These are phyloP conservation scores for Lepiota brunneoincarnata DNA, from an alignment of 768 basidiomycete species.

Conservation along the genomic window DNA sequence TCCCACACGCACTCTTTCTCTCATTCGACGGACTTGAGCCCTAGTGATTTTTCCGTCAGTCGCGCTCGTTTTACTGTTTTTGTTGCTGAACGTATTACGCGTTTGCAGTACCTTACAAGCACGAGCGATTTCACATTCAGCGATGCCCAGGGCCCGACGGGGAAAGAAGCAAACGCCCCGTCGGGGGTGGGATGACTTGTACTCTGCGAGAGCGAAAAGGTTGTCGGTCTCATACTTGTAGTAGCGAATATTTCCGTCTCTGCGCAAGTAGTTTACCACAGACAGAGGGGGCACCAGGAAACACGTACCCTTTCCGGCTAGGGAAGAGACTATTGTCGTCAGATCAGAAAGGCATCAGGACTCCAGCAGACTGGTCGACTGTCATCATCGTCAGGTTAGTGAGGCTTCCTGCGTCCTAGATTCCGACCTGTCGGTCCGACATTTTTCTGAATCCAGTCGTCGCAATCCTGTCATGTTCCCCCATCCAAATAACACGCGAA, in stretches of 20 bases:
- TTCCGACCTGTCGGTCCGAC: conserved; percentile 86
- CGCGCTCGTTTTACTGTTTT: too few species aligned
- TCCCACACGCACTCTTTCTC: too few species aligned
- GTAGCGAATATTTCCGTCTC: conserved; percentile 97
- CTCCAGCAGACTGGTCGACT: conserved; percentile 89
- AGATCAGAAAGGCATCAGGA: conserved; percentile 96
- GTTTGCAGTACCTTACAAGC: conserved; percentile 83
- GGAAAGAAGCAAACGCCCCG: conserved; percentile 98
- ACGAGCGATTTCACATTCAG: conserved; percentile 92
- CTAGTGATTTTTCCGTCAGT: too few species aligned
- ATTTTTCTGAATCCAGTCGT: conserved; percentile 98
- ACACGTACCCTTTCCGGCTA: conserved; percentile 86
- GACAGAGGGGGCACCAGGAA: background rate
- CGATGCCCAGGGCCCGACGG: conserved; percentile 81
- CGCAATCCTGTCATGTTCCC: conserved; percentile 81
- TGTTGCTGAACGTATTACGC: too few species aligned
- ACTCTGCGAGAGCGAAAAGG: conserved; percentile 72
- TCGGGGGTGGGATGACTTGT: conserved; percentile 90
- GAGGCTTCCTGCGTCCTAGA: conserved; percentile 87
- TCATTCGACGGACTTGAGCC: too few species aligned
- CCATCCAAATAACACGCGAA: conserved; percentile 87
- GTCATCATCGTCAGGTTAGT: conserved; percentile 72
- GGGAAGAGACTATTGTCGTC: conserved; percentile 91
- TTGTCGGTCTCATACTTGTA: conserved; percentile 92
- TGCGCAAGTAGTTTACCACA: conserved; percentile 23